phyloP scores from a whole-genome alignment of 2,329 filamentous ascomycete genomes.

The Leptographium flavum region DNA sequence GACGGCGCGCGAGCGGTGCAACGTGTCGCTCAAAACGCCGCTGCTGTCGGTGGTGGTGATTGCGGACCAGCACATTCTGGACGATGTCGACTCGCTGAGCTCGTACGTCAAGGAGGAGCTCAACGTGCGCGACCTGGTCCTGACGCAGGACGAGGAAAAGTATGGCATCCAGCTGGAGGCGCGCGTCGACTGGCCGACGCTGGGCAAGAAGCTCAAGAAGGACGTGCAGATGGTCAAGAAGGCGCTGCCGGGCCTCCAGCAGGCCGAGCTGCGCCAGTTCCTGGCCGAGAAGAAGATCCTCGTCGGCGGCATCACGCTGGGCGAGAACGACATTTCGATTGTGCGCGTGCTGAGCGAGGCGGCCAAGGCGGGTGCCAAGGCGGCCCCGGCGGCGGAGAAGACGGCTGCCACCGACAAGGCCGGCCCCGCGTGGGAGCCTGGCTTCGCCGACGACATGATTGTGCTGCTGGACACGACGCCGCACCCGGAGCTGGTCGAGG shows the following conservation, averaged over 20 bases:
- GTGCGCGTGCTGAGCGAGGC: slow-evolving; percentile 65
- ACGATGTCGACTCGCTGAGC: slow-evolving; percentile 74
- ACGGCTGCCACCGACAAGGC: not conserved
- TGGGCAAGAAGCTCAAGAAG: slow-evolving; percentile 96
- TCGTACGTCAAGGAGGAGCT: slow-evolving; percentile 85
- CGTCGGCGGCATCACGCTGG: slow-evolving; percentile 75
- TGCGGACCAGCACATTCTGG: slow-evolving; percentile 70
- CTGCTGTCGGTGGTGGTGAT: slow-evolving; percentile 83
- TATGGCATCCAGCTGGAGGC: slow-evolving; percentile 91
- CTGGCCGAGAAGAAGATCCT: slow-evolving; percentile 57
- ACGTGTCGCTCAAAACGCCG: slow-evolving; percentile 79
- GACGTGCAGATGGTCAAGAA: slow-evolving; percentile 86
- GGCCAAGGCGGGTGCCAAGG: slow-evolving; percentile 39
- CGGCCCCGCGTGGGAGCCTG: slow-evolving; percentile 11
- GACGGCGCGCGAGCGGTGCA: slow-evolving; percentile 71
- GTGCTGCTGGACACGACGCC: slow-evolving; percentile 67
- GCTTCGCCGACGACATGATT: slow-evolving; percentile 49
- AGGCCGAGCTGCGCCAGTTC: slow-evolving; percentile 69
- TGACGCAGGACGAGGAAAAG: slow-evolving; percentile 75
- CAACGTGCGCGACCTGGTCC: slow-evolving; percentile 72
- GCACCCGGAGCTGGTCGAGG: slow-evolving; percentile 73
- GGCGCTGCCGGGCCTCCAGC: slow-evolving; percentile 64
- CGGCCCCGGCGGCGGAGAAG: slow-evolving; percentile 65
- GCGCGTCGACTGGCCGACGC: slow-evolving; percentile 78
- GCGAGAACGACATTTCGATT: slow-evolving; percentile 70